phyloP scores from a whole-genome alignment of 495 filamentous ascomycete genomes.

The Lophiostoma macrostomum region DNA sequence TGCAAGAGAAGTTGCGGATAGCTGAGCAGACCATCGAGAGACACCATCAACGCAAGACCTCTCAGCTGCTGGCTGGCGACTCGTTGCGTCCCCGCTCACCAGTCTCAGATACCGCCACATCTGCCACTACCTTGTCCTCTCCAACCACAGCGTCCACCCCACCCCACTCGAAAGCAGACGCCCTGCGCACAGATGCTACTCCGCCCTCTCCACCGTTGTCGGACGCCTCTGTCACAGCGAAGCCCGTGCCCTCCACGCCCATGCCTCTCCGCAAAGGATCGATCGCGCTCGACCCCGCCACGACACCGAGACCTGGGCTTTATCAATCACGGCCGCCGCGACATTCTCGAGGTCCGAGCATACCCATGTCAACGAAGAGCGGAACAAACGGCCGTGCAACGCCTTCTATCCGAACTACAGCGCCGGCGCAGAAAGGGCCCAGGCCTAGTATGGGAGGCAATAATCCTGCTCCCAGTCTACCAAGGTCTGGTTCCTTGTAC shows the following conservation, averaged over 20 bases:
- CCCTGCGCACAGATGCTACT: slow-evolving; percentile 50
- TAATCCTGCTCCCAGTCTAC: slow-evolving; percentile 42
- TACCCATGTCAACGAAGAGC: slow-evolving; percentile 43
- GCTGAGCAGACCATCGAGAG: slow-evolving; percentile 54
- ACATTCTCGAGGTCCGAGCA: slow-evolving; percentile 55
- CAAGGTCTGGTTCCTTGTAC: slow-evolving; percentile 80
- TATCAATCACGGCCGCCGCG: slow-evolving; percentile 35
- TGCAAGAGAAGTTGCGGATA: slow-evolving; percentile 83
- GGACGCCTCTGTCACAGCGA: slow-evolving; percentile 36
- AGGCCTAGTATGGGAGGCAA: slow-evolving; percentile 35
- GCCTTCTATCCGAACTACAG: slow-evolving; percentile 39
- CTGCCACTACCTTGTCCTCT: slow-evolving; percentile 41
- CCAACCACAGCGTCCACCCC: slow-evolving; percentile 51
- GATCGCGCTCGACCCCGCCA: slow-evolving; percentile 42
- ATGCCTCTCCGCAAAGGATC: slow-evolving; percentile 41
- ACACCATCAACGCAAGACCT: slow-evolving; percentile 50
- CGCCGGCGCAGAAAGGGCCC: slow-evolving; percentile 30
- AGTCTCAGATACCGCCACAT: slow-evolving; percentile 48
- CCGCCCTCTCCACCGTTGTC: slow-evolving; percentile 62
- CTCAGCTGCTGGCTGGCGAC: slow-evolving; percentile 45
- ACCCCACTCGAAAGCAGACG: slow-evolving; percentile 68
- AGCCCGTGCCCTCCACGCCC: slow-evolving; percentile 41
- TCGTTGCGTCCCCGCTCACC: slow-evolving; percentile 44
- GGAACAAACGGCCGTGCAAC: slow-evolving; percentile 39
- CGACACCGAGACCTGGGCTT: slow-evolving; percentile 48